Evolutionary conservation across 179 eudicot genomes (phyloP).

Genomic region (Silene noctiflora): DNA sequence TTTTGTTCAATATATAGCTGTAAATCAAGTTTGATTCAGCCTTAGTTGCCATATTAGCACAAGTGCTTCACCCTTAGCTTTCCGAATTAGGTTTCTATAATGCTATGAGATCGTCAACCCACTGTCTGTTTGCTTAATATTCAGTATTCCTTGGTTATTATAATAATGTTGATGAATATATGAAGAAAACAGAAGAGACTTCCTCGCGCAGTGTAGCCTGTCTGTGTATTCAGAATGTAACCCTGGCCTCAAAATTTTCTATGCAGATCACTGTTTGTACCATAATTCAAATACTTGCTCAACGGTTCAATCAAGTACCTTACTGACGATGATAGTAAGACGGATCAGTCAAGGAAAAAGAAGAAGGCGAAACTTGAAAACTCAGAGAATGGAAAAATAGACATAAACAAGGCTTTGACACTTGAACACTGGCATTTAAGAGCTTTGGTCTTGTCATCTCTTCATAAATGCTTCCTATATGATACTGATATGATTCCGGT

Average conservation of each 20-base stretch:
- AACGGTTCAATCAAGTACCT: conserved; percentile 64
- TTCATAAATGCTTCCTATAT: conserved; percentile 82
- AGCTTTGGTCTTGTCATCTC: conserved; percentile 65
- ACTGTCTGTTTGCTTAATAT: too few species aligned
- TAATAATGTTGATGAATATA: too few species aligned
- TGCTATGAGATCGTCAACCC: too few species aligned
- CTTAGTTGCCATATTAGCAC: too few species aligned
- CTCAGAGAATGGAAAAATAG: conserved; percentile 25
- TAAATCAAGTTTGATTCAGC: too few species aligned
- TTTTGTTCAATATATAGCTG: background rate
- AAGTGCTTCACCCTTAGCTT: too few species aligned
- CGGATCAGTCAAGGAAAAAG: conserved; percentile 47
- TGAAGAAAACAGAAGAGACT: too few species aligned
- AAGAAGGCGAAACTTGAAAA: conserved; percentile 62
- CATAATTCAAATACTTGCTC: conserved; percentile 82
- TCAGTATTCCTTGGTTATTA: too few species aligned
- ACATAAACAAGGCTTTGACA: conserved; percentile 29
- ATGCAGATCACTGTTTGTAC: conserved; percentile 82
- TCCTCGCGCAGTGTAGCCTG: too few species aligned
- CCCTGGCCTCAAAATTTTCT: background rate
- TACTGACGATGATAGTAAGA: conserved; percentile 40
- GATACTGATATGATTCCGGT: conserved; percentile 74
- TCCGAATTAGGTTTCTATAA: too few species aligned
- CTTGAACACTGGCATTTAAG: conserved; percentile 74
- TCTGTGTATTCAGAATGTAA: too few species aligned